These are phyloP conservation scores for Colletotrichum sp. DNA, from an alignment of 2,329 filamentous ascomycete genomes.

Conservation along the genomic window DNA sequence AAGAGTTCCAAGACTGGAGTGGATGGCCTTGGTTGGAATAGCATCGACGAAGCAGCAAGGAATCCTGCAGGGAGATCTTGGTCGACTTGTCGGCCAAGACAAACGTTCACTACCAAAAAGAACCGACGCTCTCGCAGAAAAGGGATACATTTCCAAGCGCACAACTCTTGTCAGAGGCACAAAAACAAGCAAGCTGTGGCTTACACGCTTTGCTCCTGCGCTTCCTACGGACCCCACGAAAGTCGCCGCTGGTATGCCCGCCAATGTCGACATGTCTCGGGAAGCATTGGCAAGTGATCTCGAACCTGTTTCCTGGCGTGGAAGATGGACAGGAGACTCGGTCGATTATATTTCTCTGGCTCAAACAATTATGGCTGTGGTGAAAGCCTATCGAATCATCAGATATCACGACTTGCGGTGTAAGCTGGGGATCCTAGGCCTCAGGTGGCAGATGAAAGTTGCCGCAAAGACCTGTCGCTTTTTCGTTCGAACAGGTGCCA, in stretches of 20 bases:
- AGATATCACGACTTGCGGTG: slow-evolving; percentile 62
- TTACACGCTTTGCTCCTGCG: slow-evolving; percentile 58
- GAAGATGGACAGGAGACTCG: slow-evolving; percentile 61
- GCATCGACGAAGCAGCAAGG: slow-evolving; percentile 58
- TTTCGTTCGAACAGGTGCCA: slow-evolving; percentile 59
- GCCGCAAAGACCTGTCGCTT: slow-evolving; percentile 64
- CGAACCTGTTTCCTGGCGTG: slow-evolving; percentile 60
- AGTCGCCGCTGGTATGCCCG: not conserved
- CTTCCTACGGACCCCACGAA: slow-evolving; percentile 35
- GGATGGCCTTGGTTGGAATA: slow-evolving; percentile 63
- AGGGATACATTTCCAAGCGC: slow-evolving; percentile 68
- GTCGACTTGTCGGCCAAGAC: slow-evolving; percentile 63
- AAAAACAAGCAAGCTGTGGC: slow-evolving; percentile 69
- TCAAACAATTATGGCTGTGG: slow-evolving; percentile 60
- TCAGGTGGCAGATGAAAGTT: slow-evolving; percentile 64
- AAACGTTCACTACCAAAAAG: slow-evolving; percentile 68
- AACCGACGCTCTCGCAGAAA: slow-evolving; percentile 62
- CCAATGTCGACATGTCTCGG: slow-evolving; percentile 27
- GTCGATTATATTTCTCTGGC: slow-evolving; percentile 64
- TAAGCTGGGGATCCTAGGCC: slow-evolving; percentile 62
- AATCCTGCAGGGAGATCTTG: slow-evolving; percentile 66
- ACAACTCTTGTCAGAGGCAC: slow-evolving; percentile 62
- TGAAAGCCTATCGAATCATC: slow-evolving; percentile 63
- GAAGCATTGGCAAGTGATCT: slow-evolving; percentile 40
- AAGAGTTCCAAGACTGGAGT: slow-evolving; percentile 62